Evolutionary conservation across 2,329 filamentous ascomycete species (phyloP).

Genomic region (Aspergillus sojae): DNA sequence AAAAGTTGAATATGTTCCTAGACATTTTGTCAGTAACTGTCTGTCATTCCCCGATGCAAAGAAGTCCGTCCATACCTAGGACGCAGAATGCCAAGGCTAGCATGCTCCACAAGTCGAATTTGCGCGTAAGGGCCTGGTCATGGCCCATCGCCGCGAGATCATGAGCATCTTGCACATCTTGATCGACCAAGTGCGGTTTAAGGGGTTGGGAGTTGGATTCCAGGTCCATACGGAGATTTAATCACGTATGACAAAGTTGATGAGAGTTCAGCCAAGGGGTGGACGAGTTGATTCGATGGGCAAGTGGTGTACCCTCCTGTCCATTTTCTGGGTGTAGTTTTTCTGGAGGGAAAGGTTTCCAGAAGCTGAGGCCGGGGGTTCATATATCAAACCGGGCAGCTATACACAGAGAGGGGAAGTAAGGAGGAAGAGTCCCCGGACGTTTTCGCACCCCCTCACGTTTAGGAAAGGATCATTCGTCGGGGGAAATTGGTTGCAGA

Average conservation of each 20-base stretch:
- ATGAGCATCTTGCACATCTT: slow-evolving; percentile 44
- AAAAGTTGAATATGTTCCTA: slow-evolving; percentile 60
- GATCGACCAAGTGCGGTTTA: slow-evolving; percentile 36
- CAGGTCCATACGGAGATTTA: slow-evolving; percentile 29
- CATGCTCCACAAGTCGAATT: slow-evolving; percentile 61
- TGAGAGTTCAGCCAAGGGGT: slow-evolving; percentile 25
- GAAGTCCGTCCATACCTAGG: slow-evolving; percentile 37
- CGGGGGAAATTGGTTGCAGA: neutral
- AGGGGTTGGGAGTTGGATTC: slow-evolving; percentile 27
- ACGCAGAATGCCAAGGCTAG: slow-evolving; percentile 60
- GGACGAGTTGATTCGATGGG: slow-evolving; percentile 24
- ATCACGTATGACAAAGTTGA: neutral
- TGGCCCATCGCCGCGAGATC: slow-evolving; percentile 48
- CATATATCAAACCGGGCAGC: slow-evolving; percentile 1
- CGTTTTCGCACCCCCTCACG: neutral
- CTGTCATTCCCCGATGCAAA: neutral
- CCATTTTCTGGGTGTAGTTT: slow-evolving; percentile 30
- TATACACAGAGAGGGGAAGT: neutral
- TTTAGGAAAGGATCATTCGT: neutral
- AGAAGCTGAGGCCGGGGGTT: neutral
- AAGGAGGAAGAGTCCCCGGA: neutral
- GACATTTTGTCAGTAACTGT: neutral
- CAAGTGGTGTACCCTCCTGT: slow-evolving; percentile 17
- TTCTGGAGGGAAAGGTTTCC: neutral
- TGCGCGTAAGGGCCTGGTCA: slow-evolving; percentile 45